Base-by-base conservation (phyloP, 257 asterid genomes). In the Lycium ferocissimum region DNA sequence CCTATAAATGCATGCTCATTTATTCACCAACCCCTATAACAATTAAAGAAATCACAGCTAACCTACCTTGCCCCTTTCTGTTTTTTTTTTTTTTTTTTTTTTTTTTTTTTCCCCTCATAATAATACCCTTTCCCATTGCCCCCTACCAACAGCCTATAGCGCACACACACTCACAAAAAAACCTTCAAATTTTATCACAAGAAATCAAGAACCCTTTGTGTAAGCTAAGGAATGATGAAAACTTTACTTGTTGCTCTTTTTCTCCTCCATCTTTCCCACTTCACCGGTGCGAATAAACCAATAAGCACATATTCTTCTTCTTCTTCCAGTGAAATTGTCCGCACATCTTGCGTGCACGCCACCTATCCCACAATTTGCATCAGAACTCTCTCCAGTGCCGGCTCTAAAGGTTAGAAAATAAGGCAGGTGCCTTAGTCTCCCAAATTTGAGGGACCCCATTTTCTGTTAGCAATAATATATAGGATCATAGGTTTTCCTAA, bases 361-460 rank as follows among this genome's bases (percentile, higher is more conserved):
- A 95, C 92, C 91, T 96, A 92, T 92, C 99, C 99, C 0, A 89
- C 89, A 76, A 78, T 95, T 83, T 96, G 99, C 92, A 62, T 94
- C 83, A 90, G 93, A 26, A 93, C 98, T 4, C 98, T 96, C 33
- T 26, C 33, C 33, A 26, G 33, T 26, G 33, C 33, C 33, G 33
- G 33, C 33, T 26, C 33, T 26, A 26, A 26, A 26, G 33, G 33
- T 26, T 26, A 26, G 33, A 26, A 26, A 26, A 26, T 26, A 26
- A 26, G 33, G 33, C 33, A 26, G 33, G 33, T 26, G 33, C 33
- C 33, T 0, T 26, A 26, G 33, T 0, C 33, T 26, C 33, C 33
- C 33, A 26, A 26, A 26, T 26, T 26, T 26, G 33, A 26, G 33
- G 33, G 33, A 26, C 33, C 33, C 33, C 33, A 26, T 26, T 26